Evolutionary conservation across 176 grass and related monocot species (phyloP), one percentile per base, ranked within the genome.

Genomic region (Tillandsia fasciculata): DNA sequence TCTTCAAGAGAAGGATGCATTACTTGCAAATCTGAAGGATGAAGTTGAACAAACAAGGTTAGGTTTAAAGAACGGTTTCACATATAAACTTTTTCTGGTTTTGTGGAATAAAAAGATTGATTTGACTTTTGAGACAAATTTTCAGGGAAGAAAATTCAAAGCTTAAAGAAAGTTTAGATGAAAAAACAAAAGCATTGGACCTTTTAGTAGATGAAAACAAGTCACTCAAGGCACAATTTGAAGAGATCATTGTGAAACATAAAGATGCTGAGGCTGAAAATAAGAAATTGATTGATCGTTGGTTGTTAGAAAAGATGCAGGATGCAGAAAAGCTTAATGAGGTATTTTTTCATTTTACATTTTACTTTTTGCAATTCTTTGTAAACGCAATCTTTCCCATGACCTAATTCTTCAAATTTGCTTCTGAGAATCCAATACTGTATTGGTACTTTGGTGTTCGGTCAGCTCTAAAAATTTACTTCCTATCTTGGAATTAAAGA

Each of bases 241-340:
- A 99, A 67, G 79, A 82, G 49, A 80, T 69, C 64, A 48, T 90
- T 67, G 14, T 64, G n/a, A 93, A 99, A 77, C 74, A 90, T 17
- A 92, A 81, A 79, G 68, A 66, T 72, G 82, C 90, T 2, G 84
- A 87, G 70, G 24, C 79, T 67, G 94, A 93, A 42, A 99, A 88
- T 72, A 90, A 72, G 49, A 84, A 65, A 52, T 69, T 99, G 72
- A 87, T 93, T 23, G 84, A 99, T 81, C 77, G 87, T 66, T 93
- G 90, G 89, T 93, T 93, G 94, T 77, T 90, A 49, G 94, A 92
- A 64, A 99, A 99, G 79, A 99, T 99, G 94, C 85, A 90, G 71
- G 90, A 87, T 57, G 94, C 94, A 71, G 94, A 99, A 84, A 99
- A 52, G 80, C 84, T 99, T 70, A 99, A 99, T n/a, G 89, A 99